phyloP scores from a whole-genome alignment of 2,329 filamentous ascomycete genomes.

The Endoconidiophora polonica region DNA sequence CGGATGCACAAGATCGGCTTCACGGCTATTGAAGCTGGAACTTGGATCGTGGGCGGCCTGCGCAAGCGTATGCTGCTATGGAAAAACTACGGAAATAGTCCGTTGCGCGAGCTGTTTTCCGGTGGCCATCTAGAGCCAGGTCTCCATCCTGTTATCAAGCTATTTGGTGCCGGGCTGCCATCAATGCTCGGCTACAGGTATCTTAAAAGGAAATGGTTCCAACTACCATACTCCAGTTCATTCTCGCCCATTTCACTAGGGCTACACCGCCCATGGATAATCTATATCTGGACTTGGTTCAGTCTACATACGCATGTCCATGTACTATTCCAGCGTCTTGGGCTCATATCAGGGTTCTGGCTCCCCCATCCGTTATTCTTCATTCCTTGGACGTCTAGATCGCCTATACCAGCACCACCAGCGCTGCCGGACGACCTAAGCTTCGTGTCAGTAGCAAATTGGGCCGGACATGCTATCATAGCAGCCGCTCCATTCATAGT shows the following conservation, averaged over 20 bases:
- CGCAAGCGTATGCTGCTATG: conserved; percentile 37
- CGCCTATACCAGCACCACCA: conserved; percentile 31
- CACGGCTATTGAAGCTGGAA: conserved; percentile 24
- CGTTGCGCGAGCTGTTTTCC: conserved; percentile 28
- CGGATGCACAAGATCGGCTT: conserved; percentile 22
- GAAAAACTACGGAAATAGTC: conserved; percentile 26
- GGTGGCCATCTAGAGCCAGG: conserved; percentile 20
- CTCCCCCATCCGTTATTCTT: conserved; percentile 34
- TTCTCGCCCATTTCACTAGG: conserved; percentile 4
- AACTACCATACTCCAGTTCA: not conserved
- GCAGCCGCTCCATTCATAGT: conserved; percentile 30
- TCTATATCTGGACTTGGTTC: conserved; percentile 9
- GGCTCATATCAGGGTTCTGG: conserved; percentile 25
- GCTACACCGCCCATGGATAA: conserved; percentile 2
- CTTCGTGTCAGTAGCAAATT: conserved; percentile 24
- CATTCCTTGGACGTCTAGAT: conserved; percentile 35
- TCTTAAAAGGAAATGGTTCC: conserved; percentile 5
- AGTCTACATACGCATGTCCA: conserved; percentile 32
- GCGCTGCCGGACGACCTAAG: conserved; percentile 25
- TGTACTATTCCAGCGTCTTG: conserved; percentile 34
- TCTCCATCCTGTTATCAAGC: conserved; percentile 20
- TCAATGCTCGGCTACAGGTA: conserved; percentile 21
- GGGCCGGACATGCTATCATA: conserved; percentile 26
- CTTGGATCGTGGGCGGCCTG: conserved; percentile 37
- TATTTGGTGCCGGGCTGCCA: conserved; percentile 25